Evolutionary conservation across 495 filamentous ascomycete species (phyloP).

Genomic region (Penicillium cinerascens): DNA sequence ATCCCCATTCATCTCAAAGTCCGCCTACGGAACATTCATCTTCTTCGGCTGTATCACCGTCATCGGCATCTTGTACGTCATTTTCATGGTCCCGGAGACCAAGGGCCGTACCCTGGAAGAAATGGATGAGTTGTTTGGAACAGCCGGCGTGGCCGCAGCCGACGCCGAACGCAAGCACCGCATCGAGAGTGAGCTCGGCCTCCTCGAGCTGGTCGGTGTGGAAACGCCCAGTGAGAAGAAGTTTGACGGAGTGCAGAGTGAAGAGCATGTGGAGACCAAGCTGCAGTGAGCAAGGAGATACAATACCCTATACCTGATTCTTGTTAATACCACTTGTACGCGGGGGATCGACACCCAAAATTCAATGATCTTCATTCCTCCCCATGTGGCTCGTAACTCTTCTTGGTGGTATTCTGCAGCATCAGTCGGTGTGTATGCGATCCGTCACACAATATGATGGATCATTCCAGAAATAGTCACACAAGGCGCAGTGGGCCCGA

Average conservation of each 20-base stretch:
- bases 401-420: neutral
- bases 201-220: constrained; percentile 27
- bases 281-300: constrained; percentile 1
- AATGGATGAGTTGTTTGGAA: constrained; percentile 51
- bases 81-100: constrained; percentile 53
- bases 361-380: neutral
- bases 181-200: constrained; percentile 35
- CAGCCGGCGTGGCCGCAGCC: constrained; percentile 29
- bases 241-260: constrained; percentile 1
- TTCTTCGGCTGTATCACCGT: constrained; percentile 49
- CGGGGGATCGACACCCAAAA: neutral
- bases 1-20: constrained; percentile 31
- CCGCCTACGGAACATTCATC: constrained; percentile 41
- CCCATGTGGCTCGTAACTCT: neutral
- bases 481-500: too few species aligned
- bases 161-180: constrained; percentile 30
- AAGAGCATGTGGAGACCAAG: constrained; percentile 6
- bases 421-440: too few species aligned
- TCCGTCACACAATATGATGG: neutral
- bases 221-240: constrained; percentile 16
- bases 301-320: neutral
- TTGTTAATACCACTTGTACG: too few species aligned
- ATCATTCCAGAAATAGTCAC: neutral
- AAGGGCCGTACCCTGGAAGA: constrained; percentile 56
- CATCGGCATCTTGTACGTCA: constrained; percentile 46